Evolutionary conservation across 202 grass and related monocot species (phyloP).

Genomic region (Cymbopogon flexuosus): DNA sequence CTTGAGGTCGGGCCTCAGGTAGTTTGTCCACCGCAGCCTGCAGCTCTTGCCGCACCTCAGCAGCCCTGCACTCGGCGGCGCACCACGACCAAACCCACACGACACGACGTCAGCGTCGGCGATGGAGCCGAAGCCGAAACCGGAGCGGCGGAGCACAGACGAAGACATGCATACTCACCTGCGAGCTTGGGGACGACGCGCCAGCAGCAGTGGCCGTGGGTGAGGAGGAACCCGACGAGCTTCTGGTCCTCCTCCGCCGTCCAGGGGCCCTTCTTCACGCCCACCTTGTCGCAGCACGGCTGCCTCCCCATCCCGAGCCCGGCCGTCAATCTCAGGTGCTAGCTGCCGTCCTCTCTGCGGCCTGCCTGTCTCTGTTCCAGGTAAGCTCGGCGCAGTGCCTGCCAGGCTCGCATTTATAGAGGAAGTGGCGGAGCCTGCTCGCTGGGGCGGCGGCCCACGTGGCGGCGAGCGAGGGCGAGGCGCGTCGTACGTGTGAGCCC

Average conservation of each 20-base stretch:
- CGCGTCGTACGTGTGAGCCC: conserved; percentile 43
- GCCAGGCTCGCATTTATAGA: conserved; percentile 35
- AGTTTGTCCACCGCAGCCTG: conserved; percentile 70
- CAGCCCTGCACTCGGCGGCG: conserved; percentile 47
- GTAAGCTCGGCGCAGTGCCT: conserved; percentile 21
- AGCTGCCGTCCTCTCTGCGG: not conserved
- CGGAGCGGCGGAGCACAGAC: not conserved
- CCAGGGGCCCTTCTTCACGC: conserved; percentile 84
- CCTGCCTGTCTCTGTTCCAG: conserved; percentile 37
- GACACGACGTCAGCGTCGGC: not conserved
- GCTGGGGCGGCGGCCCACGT: conserved; percentile 22
- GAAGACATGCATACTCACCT: not conserved
- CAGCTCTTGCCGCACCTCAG: conserved; percentile 72
- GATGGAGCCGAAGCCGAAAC: not conserved
- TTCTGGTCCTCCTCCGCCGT: conserved; percentile 72
- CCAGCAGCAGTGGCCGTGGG: conserved; percentile 81
- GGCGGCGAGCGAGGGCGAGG: conserved; percentile 8
- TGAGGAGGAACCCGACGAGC: conserved; percentile 67
- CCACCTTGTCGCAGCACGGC: conserved; percentile 77
- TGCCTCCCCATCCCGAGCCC: conserved; percentile 52
- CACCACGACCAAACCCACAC: too few species aligned
- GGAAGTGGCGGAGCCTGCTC: not conserved
- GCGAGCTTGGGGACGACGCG: conserved; percentile 73
- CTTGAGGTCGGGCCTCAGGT: conserved; percentile 69
- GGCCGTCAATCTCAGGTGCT: not conserved